A percentile compares a stretch with the other conserved stretches of the same genome.
Evolutionary conservation across 371 early-diverging fungal species (phyloP).

Genomic region (Mortierella sp.): DNA sequence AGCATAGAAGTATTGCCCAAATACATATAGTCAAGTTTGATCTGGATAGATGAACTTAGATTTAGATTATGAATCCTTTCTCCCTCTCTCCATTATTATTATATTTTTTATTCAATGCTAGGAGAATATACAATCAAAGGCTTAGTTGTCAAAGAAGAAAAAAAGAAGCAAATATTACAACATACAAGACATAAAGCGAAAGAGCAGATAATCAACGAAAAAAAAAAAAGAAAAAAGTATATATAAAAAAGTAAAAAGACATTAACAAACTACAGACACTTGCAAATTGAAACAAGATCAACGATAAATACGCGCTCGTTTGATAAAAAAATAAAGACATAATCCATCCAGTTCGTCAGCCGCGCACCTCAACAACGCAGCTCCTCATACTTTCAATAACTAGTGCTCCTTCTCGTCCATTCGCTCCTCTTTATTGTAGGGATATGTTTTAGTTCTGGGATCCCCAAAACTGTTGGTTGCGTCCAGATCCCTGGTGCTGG

Average conservation of each 20-base stretch:
- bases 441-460: slow-evolving; percentile 36
- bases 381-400: slow-evolving; percentile 4
- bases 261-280: background rate
- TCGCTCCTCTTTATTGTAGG: slow-evolving; percentile 3
- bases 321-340: background rate
- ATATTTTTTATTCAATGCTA: too few relatives aligned
- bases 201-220: background rate
- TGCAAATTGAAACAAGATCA: background rate
- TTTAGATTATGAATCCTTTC: too few relatives aligned
- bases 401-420: slow-evolving; percentile 1
- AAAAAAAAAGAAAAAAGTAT: background rate
- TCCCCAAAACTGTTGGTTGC: slow-evolving; percentile 55
- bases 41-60: too few relatives aligned
- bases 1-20: too few relatives aligned
- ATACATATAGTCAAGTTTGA: too few relatives aligned
- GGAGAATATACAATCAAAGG: too few relatives aligned
- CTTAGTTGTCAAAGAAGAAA: background rate
- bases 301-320: background rate
- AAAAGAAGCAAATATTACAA: background rate
- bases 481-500: slow-evolving; percentile 47
- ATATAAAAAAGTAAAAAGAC: background rate
- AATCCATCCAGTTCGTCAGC: background rate
- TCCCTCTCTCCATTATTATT: too few relatives aligned
- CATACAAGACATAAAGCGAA: slow-evolving; percentile 1
- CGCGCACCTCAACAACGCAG: background rate